These are phyloP conservation scores for Hibiscus tridactylites DNA, from an alignment of 345 rosid species.

Conservation along the genomic window DNA sequence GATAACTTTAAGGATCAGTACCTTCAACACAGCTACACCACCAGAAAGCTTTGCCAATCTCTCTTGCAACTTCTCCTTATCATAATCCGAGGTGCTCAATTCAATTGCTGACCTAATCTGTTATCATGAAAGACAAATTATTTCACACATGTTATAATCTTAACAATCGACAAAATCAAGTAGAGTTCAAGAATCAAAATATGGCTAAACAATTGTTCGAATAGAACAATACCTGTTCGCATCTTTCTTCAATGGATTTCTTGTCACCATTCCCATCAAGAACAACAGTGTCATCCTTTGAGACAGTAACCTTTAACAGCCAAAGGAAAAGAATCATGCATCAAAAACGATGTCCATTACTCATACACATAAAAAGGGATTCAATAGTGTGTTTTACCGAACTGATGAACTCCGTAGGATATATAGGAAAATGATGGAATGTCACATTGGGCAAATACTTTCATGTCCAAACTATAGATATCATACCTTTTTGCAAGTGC, in stretches of 20 bases:
- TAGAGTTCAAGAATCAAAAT: not conserved
- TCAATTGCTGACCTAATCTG: conserved; percentile 78
- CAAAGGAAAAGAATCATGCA: conserved; percentile 9
- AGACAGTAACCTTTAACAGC: conserved; percentile 47
- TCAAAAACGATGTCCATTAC: not conserved
- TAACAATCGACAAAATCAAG: not conserved
- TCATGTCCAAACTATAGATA: not conserved
- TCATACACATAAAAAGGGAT: not conserved
- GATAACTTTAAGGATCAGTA: conserved; percentile 12
- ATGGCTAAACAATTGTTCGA: not conserved
- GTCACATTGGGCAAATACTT: not conserved
- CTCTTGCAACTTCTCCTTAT: conserved; percentile 91
- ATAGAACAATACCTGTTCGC: conserved; percentile 57
- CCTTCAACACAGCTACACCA: conserved; percentile 96
- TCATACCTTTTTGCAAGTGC: conserved; percentile 82
- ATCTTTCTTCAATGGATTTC: conserved; percentile 75
- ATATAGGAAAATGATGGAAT: not conserved
- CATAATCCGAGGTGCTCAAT: conserved; percentile 82
- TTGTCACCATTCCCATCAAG: conserved; percentile 97
- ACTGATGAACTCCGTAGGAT: not conserved
- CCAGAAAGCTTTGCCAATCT: conserved; percentile 94
- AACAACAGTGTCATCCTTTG: conserved; percentile 80
- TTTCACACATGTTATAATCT: not conserved
- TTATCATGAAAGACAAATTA: not conserved
- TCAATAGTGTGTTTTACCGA: not conserved